Evolutionary conservation across 495 filamentous ascomycete species (phyloP).

Genomic region (Trichoderma parareesei): DNA sequence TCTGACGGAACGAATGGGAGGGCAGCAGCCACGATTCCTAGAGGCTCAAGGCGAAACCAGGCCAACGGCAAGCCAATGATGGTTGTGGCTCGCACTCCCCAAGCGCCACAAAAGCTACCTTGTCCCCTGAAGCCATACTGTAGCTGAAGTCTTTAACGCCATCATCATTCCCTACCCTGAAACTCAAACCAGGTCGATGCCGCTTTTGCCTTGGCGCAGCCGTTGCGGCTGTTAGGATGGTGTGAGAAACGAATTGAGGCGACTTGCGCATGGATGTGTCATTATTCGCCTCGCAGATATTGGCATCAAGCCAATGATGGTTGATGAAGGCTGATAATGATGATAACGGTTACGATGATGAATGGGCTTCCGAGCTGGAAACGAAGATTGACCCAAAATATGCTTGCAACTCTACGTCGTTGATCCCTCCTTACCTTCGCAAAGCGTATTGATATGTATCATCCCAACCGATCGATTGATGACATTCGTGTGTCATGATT

Average conservation of each 20-base stretch:
- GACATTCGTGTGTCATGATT: background rate
- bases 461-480: no score
- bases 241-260: no score
- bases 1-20: background rate
- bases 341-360: no score
- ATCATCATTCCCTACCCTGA: background rate
- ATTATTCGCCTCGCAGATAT: no score
- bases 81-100: constrained; percentile 1
- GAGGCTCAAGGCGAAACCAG: background rate
- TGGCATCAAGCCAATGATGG: no score
- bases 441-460: no score
- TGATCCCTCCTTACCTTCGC: no score
- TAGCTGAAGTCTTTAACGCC: background rate
- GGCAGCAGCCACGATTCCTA: background rate
- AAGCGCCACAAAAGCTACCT: background rate
- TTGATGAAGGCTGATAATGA: no score
- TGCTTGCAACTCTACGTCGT: background rate
- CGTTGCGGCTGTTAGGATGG: no score
- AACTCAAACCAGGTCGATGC: background rate
- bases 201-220: background rate
- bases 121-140: background rate
- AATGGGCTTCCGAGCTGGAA: no score
- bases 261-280: no score
- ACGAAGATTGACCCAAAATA: background rate
- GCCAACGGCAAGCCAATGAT: background rate